Evolutionary conservation across 495 filamentous ascomycete species (phyloP).

Genomic region (Aspergillus conjunctus): DNA sequence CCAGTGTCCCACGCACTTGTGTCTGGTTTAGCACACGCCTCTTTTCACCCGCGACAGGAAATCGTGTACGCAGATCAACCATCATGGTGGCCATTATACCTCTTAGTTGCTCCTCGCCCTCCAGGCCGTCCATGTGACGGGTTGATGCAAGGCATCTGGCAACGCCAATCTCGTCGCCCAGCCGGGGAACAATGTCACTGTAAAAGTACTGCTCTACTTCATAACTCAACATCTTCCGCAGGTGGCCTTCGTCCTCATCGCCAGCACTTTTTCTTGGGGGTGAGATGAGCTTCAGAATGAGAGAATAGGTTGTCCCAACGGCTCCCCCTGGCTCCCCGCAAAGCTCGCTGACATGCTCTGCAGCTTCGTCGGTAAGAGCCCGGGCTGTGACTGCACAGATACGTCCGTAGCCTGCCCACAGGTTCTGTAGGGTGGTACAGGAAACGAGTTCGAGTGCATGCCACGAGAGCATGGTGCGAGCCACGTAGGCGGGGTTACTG

Average conservation of each 20-base stretch:
- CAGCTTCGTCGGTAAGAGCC: constrained; percentile 31
- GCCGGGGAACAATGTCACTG: constrained; percentile 31
- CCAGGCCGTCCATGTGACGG: constrained; percentile 22
- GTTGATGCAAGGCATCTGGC: constrained; percentile 41
- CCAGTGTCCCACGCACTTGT: constrained; percentile 35
- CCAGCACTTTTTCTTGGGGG: constrained; percentile 25
- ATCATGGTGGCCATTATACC: constrained; percentile 41
- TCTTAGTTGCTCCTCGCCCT: constrained; percentile 27
- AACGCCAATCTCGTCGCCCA: constrained; percentile 32
- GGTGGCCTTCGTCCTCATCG: constrained; percentile 38
- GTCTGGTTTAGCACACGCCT: constrained; percentile 25
- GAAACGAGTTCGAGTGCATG: constrained; percentile 39
- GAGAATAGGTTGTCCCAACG: constrained; percentile 29
- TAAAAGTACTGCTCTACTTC: constrained; percentile 44
- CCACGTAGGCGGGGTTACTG: constrained; percentile 33
- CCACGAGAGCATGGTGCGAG: constrained; percentile 39
- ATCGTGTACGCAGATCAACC: constrained; percentile 35
- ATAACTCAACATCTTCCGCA: constrained; percentile 45
- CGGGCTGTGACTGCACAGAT: constrained; percentile 37
- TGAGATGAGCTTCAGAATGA: constrained; percentile 46
- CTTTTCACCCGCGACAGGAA: constrained; percentile 35
- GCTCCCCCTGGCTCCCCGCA: constrained; percentile 25
- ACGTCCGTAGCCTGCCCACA: constrained; percentile 44
- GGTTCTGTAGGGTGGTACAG: constrained; percentile 37
- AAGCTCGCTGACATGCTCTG: constrained; percentile 27